A percentile compares a stretch with the other conserved stretches of the same genome.
These are phyloP conservation scores for Blastobotrys americana DNA, from an alignment of 805 yeast species.

Conservation along the genomic window DNA sequence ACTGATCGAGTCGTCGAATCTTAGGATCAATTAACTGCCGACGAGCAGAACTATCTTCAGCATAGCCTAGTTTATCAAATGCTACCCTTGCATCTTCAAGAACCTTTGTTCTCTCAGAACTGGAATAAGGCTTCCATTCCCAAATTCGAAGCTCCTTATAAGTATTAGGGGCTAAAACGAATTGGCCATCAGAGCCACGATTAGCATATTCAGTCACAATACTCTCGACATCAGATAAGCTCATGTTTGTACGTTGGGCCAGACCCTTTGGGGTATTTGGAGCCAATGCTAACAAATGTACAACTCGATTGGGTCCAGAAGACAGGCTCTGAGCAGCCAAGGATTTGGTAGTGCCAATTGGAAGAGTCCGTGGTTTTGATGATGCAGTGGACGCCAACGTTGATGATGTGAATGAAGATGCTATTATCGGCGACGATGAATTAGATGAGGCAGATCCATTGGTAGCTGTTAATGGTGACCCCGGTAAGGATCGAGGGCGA, in stretches of 20 bases:
- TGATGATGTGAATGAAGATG: too few species aligned
- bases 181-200: conserved; percentile 26
- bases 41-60: conserved; percentile 26
- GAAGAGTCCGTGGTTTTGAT: conserved; percentile 13
- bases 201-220: conserved; percentile 31
- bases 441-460: conserved; percentile 11
- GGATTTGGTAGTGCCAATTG: conserved; percentile 16
- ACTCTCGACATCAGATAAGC: conserved; percentile 24
- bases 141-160: conserved; percentile 31
- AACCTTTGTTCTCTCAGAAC: conserved; percentile 27
- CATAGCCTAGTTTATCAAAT: conserved; percentile 24
- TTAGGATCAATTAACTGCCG: conserved; percentile 26
- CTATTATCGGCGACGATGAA: conserved; percentile 16
- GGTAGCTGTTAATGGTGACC: background rate
- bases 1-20: conserved; percentile 10
- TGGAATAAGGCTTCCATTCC: conserved; percentile 33
- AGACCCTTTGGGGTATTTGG: conserved; percentile 35
- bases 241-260: conserved; percentile 26
- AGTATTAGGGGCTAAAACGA: conserved; percentile 23
- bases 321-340: conserved; percentile 19
- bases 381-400: conserved; percentile 20
- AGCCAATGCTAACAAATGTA: conserved; percentile 44
- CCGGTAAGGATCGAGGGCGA: conserved; percentile 3
- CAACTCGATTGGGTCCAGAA: conserved; percentile 31
- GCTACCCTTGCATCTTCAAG: conserved; percentile 27